Base-by-base conservation (phyloP, 2,329 filamentous ascomycete genomes). In the Aspergillus floridensis region DNA sequence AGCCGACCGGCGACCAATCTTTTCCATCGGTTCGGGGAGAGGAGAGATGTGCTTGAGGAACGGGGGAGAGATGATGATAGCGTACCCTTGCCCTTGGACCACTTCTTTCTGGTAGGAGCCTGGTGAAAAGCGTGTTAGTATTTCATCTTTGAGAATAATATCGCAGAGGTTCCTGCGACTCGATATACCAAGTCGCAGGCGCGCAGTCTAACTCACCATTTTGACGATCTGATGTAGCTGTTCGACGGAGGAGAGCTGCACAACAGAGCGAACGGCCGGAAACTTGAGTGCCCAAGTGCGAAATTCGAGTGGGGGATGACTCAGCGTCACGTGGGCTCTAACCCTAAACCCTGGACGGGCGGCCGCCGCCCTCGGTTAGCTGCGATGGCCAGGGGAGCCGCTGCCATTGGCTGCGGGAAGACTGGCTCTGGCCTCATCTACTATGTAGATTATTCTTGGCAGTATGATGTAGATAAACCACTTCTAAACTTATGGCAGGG, bases 31-130 rank as follows among this genome's bases (percentile, higher is more conserved):
- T n/a, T 38, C 21, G 22, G 29, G 14, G 59, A 29, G 53, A 49
- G 51, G 47, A 29, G 26, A 29, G 26, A 29, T 29, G 26, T 29
- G 26, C 26, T 29, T 54, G 47, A 35, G 49, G 35, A 54, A 29
- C 26, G 41, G 56, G 54, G 53, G 49, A 50, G 56, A 47, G 51
- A 57, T 21, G 49, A 56, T 56, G 50, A 22, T 55, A 55, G 67
- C 77, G 70, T 81, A 82, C 80, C 80, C 77, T 82, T 82, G 74
- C 80, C 80, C 78, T 82, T 82, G 65, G 80, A 82, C 80, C 80
- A 82, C 80, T 82, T 82, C 79, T 82, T 63, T 82, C 79, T 82
- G 81, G 68, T 81, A 79, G 74, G 81, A 81, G 76, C 80, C 76
- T 79, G 78, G 74, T 70, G 79, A 77, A 63, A 79, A 79, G 77